Base-by-base conservation (phyloP, 73 alveolate species). In the Paramecium primaurelia region DNA sequence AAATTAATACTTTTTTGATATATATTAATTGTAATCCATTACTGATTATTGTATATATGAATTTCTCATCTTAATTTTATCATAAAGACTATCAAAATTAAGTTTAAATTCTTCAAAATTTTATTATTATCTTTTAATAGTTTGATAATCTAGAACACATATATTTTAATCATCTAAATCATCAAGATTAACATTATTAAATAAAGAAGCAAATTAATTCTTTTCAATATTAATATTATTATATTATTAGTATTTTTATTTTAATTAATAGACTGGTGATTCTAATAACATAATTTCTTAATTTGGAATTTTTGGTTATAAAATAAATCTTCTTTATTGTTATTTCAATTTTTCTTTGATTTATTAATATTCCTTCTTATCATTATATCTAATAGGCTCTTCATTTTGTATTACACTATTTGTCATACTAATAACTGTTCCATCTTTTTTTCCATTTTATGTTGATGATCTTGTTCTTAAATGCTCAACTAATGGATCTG, bases 401-500 rank as follows among this genome's bases (percentile, higher is more conserved):
- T 73, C 87, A 73, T 22, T 34, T 38, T 37, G 8, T 10, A 73
- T 36, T 18, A 45, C 91, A 44, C 77, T 45, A 47, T 16, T 80
- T 45, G 91, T 26, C 77, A 80, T 49, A 45, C 32, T 80, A 4
- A 44, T 45, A 22, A 44, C 51, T 44, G 26, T 80, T 45, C 75
- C 49, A n/a, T 40, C 91, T 47, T 40, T 47, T 80, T 47, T 47
- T 16, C 91, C 69, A 54, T 54, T 80, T 22, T 80, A 80, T 0
- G 91, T 80, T 9, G 91, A 44, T 25, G 91, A 80, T 42, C 91
- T 40, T 20, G 91, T 49, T 80, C 91, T 80, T 12, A 80, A 22
- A 47, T 80, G 47, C 9, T 80, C 91, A 16, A 75, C 34, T 42
- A 34, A 25, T 32, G 47, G 84, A 26, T 68, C 84, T 22, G 84